A percentile compares a stretch with the other conserved stretches of the same genome.
These are phyloP conservation scores for Annulohypoxylon stygium DNA, from an alignment of 495 filamentous ascomycete species.

Conservation along the genomic window DNA sequence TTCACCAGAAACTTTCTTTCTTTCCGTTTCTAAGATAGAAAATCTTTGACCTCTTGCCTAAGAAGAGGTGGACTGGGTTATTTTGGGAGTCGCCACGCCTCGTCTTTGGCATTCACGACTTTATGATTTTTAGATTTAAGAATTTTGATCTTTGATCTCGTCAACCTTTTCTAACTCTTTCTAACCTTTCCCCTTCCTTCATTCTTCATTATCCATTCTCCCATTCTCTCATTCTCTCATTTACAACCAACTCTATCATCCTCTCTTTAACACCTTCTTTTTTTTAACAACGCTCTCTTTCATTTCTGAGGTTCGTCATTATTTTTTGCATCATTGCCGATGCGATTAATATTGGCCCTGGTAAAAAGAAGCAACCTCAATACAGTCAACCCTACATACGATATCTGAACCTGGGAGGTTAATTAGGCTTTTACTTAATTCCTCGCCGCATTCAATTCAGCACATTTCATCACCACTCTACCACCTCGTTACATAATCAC, in stretches of 20 bases:
- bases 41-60: constrained; percentile 4
- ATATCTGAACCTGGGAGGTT: not conserved
- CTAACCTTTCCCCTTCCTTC: not conserved
- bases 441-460: not conserved
- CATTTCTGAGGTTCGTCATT: not conserved
- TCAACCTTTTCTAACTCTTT: not conserved
- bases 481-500: not conserved
- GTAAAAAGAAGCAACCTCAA: too few species aligned
- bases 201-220: not conserved
- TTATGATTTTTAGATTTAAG: not conserved
- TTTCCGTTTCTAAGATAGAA: not conserved
- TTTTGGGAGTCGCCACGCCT: not conserved
- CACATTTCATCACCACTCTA: not conserved
- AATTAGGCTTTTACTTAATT: not conserved
- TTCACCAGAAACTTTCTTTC: not conserved
- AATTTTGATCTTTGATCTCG: not conserved
- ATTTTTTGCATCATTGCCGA: too few species aligned
- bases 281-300: not conserved
- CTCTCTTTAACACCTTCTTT: too few species aligned
- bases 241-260: not conserved
- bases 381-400: too few species aligned
- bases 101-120: not conserved
- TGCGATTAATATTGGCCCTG: too few species aligned
- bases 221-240: not conserved
- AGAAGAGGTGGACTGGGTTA: not conserved